Conservation (phyloP, 306 rosid species). For the Inga laurina region DNA sequence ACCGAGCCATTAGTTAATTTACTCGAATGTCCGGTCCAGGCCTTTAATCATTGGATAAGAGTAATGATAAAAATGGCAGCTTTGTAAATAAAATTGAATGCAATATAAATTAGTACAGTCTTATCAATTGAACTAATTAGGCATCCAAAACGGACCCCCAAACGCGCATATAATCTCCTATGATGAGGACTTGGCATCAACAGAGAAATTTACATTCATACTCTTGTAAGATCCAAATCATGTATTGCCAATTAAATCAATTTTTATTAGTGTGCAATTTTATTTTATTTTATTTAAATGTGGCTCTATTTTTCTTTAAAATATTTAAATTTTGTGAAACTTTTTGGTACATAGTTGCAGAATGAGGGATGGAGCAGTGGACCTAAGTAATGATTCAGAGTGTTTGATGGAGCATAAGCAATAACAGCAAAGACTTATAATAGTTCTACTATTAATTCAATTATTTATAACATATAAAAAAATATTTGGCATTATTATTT, state of each 20-base stretch:
- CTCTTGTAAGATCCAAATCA: not conserved
- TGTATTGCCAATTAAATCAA: not conserved
- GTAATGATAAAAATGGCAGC: no score
- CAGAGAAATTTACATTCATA: not conserved
- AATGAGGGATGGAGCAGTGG: constrained; percentile 31
- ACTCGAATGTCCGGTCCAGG: no score
- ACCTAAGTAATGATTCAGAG: constrained; percentile 52
- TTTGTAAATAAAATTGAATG: no score
- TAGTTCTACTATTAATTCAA: constrained; percentile 21
- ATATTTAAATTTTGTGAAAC: not conserved
- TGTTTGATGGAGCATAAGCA: constrained; percentile 53
- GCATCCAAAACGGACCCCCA: not conserved
- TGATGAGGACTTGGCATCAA: not conserved
- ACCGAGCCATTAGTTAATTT: no score
- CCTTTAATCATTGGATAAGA: no score
- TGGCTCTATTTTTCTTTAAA: not conserved
- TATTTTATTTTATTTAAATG: not conserved
- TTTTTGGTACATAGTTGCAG: not conserved
- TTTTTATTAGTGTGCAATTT: not conserved
- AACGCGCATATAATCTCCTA: not conserved
- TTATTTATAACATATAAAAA: constrained; percentile 34
- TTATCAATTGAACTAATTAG: no score
- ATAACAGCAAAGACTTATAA: constrained; percentile 52
- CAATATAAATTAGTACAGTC: no score
- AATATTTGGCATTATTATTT: constrained; percentile 20